Conservation (phyloP, 345 rosid genomes). For the Acer saccharum region DNA sequence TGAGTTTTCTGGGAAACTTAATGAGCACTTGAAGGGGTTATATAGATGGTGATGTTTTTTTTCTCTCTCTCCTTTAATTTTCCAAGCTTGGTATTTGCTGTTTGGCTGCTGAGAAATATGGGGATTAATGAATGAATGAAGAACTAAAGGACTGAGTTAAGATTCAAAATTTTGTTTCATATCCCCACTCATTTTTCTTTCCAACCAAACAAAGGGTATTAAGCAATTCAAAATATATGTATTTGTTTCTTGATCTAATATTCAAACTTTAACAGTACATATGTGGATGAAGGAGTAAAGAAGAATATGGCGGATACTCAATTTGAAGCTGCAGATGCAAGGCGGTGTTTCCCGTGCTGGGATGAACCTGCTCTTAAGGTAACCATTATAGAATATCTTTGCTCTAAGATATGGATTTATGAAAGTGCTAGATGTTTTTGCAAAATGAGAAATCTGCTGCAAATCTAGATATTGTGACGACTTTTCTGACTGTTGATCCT, state of each 20-base stretch:
- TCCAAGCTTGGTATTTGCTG: no score
- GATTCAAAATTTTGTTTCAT: no score
- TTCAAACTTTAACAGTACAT: conserved; percentile 29
- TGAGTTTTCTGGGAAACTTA: conserved; percentile 37
- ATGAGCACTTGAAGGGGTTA: conserved; percentile 43
- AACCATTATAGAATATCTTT: conserved; percentile 32
- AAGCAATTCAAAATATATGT: no score
- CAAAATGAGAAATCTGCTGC: no score
- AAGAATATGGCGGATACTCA: conserved; percentile 52
- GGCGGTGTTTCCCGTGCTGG: conserved; percentile 58
- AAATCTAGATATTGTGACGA: no score
- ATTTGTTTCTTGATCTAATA: neutral
- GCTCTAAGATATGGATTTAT: conserved; percentile 5
- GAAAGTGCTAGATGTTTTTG: no score
- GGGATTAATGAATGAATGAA: no score
- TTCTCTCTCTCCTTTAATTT: neutral
- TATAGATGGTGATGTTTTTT: conserved; percentile 38
- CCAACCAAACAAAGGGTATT: no score
- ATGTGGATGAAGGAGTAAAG: conserved; percentile 33
- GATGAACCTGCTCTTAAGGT: conserved; percentile 59
- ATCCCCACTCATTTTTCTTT: no score
- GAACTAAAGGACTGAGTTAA: no score
- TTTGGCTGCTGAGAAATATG: no score
- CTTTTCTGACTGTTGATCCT: no score
- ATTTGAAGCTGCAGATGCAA: conserved; percentile 47